phyloP scores from a whole-genome alignment of 2,329 filamentous ascomycete species.

The Fusarium drepaniforme region DNA sequence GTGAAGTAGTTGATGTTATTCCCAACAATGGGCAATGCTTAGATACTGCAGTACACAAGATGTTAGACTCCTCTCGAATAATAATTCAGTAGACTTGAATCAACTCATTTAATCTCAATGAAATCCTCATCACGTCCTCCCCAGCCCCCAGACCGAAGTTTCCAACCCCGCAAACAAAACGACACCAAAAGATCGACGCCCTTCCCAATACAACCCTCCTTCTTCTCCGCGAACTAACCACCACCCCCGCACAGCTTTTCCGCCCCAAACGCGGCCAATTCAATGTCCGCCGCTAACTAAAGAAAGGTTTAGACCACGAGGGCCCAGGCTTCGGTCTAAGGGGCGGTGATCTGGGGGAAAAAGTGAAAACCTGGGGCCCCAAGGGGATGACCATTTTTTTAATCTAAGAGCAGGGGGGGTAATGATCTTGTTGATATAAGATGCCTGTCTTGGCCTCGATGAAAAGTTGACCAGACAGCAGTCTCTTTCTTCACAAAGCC shows the following conservation, averaged over 20 bases:
- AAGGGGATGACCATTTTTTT: background rate
- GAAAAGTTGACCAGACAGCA: background rate
- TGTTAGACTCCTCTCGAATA: background rate
- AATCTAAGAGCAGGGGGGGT: background rate
- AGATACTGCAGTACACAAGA: background rate
- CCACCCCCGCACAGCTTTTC: background rate
- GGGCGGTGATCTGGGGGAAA: conserved; percentile 16
- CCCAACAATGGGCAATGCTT: background rate
- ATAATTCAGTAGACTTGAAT: background rate
- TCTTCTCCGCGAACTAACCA: too few species aligned
- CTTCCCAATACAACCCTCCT: background rate
- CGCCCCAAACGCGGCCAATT: conserved; percentile 13
- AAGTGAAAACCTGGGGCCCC: conserved; percentile 33
- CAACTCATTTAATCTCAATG: background rate
- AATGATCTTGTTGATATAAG: conserved; percentile 10
- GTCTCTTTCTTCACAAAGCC: background rate
- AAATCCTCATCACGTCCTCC: background rate
- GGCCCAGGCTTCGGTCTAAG: conserved; percentile 4
- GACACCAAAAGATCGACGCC: background rate
- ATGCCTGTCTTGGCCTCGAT: background rate
- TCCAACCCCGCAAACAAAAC: background rate
- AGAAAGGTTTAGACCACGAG: background rate
- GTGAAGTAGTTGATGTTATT: conserved; percentile 6
- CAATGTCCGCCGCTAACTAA: conserved; percentile 24
- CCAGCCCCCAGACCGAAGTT: background rate